Conservation (phyloP, 1,284 basidiomycete species). For the Malassezia furfur region DNA sequence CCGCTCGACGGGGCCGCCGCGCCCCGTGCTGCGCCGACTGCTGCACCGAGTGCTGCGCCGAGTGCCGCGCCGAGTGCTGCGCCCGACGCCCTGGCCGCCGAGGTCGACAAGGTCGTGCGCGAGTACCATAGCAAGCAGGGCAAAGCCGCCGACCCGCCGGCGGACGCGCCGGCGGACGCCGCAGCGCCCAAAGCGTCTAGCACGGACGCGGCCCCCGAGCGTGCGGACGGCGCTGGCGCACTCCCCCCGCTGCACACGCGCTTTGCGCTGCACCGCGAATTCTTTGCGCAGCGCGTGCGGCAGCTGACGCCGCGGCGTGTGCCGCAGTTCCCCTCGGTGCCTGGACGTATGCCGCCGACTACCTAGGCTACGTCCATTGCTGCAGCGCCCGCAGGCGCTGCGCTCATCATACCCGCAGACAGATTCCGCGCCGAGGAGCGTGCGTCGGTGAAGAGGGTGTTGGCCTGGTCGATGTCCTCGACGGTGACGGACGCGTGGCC, state of each 20-base stretch:
- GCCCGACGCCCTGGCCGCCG: too few relatives aligned
- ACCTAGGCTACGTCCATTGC: conserved; percentile 15
- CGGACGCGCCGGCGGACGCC: too few relatives aligned
- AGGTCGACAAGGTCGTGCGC: conserved; percentile 17
- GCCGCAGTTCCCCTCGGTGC: conserved; percentile 8
- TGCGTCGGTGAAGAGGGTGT: conserved; percentile 79
- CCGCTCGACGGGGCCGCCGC: background rate
- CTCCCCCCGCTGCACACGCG: conserved; percentile 6
- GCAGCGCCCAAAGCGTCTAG: too few relatives aligned
- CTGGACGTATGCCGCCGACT: background rate
- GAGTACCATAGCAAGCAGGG: conserved; percentile 18
- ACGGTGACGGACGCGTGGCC: conserved; percentile 71
- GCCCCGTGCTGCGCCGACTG: background rate
- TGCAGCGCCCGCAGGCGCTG: background rate
- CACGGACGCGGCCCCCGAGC: background rate
- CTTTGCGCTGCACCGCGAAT: conserved; percentile 35
- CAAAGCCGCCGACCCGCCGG: too few relatives aligned
- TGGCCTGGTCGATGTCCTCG: conserved; percentile 79
- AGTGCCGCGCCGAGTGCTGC: conserved; percentile 12
- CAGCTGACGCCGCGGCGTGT: background rate
- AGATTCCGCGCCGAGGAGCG: conserved; percentile 51
- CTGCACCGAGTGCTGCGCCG: too few relatives aligned
- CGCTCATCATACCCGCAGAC: background rate
- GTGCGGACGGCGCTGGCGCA: background rate
- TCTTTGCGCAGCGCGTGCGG: conserved; percentile 26